phyloP scores from a whole-genome alignment of 441 rosid species.

The Mallotus japonicus region DNA sequence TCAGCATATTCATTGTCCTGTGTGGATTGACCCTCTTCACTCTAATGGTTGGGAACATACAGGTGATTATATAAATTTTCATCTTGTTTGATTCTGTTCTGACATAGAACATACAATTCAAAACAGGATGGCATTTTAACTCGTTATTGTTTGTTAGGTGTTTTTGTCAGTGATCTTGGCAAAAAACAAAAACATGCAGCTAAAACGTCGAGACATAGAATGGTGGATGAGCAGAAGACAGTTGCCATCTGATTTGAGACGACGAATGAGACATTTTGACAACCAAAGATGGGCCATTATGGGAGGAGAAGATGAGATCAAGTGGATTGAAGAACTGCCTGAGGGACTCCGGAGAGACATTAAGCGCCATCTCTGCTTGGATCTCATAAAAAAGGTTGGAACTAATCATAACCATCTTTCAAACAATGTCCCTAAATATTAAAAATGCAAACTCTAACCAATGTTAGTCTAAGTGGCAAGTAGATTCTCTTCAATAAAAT shows the following conservation, averaged over 20 bases:
- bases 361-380: conserved; percentile 66
- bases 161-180: conserved; percentile 59
- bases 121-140: not conserved
- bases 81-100: not conserved
- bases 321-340: conserved; percentile 61
- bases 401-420: not conserved
- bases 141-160: conserved; percentile 35
- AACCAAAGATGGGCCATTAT: conserved; percentile 56
- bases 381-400: conserved; percentile 62
- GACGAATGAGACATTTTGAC: conserved; percentile 60
- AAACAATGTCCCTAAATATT: no score
- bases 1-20: conserved; percentile 63
- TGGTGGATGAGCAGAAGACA: conserved; percentile 91
- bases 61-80: conserved; percentile 35
- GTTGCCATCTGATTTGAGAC: conserved; percentile 56
- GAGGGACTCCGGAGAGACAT: conserved; percentile 79
- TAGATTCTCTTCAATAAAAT: no score
- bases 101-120: not conserved
- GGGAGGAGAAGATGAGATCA: conserved; percentile 66
- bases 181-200: conserved; percentile 62
- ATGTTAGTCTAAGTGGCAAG: no score
- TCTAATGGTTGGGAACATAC: conserved; percentile 65
- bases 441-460: no score
- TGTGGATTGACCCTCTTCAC: conserved; percentile 71
- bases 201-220: conserved; percentile 58